These are phyloP conservation scores for Penicillium sumatraense DNA, from an alignment of 2,329 filamentous ascomycete species.

Conservation along the genomic window DNA sequence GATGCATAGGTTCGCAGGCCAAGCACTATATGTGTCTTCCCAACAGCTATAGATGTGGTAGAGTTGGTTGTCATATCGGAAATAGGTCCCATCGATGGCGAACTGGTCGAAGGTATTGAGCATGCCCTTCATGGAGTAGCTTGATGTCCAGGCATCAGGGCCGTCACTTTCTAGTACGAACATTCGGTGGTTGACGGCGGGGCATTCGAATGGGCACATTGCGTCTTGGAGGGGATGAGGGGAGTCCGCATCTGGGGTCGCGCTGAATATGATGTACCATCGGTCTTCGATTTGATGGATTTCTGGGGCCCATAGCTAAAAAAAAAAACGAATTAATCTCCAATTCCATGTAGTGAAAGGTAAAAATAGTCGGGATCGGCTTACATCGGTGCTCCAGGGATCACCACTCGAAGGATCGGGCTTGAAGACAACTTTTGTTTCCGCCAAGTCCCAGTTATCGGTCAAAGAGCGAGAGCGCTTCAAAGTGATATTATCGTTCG, in stretches of 20 bases:
- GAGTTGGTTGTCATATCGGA: slow-evolving; percentile 46
- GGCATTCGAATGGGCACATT: slow-evolving; percentile 54
- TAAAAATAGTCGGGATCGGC: too few species aligned
- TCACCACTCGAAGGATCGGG: slow-evolving; percentile 35
- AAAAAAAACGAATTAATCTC: slow-evolving; percentile 51
- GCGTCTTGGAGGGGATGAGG: slow-evolving; percentile 54
- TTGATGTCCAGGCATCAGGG: slow-evolving; percentile 51
- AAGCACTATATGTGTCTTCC: slow-evolving; percentile 45
- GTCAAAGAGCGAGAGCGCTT: slow-evolving; percentile 43
- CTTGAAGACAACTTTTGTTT: slow-evolving; percentile 43
- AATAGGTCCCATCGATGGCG: slow-evolving; percentile 60
- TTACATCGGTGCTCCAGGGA: slow-evolving; percentile 41
- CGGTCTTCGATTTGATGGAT: slow-evolving; percentile 51
- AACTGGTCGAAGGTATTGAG: slow-evolving; percentile 59
- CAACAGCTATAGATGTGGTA: slow-evolving; percentile 51
- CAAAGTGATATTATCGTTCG: slow-evolving; percentile 47
- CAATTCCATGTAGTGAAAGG: slow-evolving; percentile 28
- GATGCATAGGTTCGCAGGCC: slow-evolving; percentile 59
- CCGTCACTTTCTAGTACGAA: slow-evolving; percentile 52
- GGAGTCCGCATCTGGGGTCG: slow-evolving; percentile 51
- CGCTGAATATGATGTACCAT: slow-evolving; percentile 60
- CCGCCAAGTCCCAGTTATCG: slow-evolving; percentile 47
- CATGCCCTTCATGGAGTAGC: slow-evolving; percentile 51
- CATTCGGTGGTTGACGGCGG: slow-evolving; percentile 58
- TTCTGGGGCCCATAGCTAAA: slow-evolving; percentile 57